These are phyloP conservation scores for Trametes pubescens DNA, from an alignment of 1,284 basidiomycete genomes.

Conservation along the genomic window DNA sequence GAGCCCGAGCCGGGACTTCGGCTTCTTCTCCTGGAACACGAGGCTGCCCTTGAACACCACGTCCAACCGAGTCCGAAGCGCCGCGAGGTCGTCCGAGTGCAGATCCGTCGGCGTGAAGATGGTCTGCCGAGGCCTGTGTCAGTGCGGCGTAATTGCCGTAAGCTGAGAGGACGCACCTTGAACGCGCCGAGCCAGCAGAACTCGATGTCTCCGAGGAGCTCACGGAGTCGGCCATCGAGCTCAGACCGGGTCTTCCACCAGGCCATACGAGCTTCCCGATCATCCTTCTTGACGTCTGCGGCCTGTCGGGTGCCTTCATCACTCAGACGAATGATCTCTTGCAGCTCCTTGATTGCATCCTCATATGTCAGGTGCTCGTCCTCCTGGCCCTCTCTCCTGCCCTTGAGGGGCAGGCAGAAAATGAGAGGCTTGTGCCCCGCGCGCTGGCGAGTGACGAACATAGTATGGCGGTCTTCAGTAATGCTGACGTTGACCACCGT, in stretches of 20 bases:
- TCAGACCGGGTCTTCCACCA: slow-evolving; percentile 90
- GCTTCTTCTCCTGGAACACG: slow-evolving; percentile 66
- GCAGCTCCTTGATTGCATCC: slow-evolving; percentile 77
- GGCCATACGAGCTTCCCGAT: slow-evolving; percentile 66
- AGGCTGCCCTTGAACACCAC: slow-evolving; percentile 77
- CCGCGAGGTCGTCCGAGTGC: slow-evolving; percentile 54
- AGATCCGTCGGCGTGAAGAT: slow-evolving; percentile 69
- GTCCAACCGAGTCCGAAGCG: slow-evolving; percentile 74
- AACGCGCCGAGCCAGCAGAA: slow-evolving; percentile 98
- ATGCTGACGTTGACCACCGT: slow-evolving; percentile 87
- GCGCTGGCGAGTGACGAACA: slow-evolving; percentile 87
- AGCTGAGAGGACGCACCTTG: slow-evolving; percentile 67
- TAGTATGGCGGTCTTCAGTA: slow-evolving; percentile 81
- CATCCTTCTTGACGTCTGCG: slow-evolving; percentile 69
- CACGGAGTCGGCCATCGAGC: slow-evolving; percentile 81
- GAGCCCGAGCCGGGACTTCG: slow-evolving; percentile 59
- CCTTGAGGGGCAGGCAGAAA: slow-evolving; percentile 90
- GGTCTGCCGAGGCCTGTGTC: slow-evolving; percentile 56
- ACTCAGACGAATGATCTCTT: slow-evolving; percentile 80
- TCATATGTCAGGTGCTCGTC: slow-evolving; percentile 83
- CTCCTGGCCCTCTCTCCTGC: slow-evolving; percentile 78
- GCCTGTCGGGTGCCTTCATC: slow-evolving; percentile 83
- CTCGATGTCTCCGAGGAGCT: slow-evolving; percentile 87
- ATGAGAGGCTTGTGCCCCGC: slow-evolving; percentile 72
- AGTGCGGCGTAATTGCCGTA: slow-evolving; percentile 5